Evolutionary conservation across 495 filamentous ascomycete species (phyloP).

Genomic region (Tuber calosporum): DNA sequence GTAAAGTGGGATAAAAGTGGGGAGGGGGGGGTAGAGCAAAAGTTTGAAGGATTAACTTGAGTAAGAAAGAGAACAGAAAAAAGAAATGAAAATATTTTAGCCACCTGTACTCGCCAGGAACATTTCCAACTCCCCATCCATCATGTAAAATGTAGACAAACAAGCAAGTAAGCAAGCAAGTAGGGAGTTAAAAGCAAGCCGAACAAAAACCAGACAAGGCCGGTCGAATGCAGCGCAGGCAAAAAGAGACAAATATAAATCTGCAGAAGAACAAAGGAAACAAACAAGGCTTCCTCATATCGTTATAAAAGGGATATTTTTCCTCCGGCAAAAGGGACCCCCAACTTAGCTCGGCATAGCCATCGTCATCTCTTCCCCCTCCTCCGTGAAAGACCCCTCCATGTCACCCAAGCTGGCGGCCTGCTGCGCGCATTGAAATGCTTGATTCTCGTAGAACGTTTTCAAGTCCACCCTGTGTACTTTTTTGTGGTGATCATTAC

Average conservation of each 20-base stretch:
- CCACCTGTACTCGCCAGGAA: background rate
- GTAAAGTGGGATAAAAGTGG: background rate
- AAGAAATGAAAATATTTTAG: background rate
- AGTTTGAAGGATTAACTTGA: background rate
- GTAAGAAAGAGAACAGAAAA: background rate
- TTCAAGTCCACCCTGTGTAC: background rate
- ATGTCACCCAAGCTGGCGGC: background rate
- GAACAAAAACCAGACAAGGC: background rate
- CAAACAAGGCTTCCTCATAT: background rate
- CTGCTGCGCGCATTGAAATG: background rate
- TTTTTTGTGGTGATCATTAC: background rate
- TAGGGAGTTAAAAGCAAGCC: background rate
- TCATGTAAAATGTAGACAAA: background rate
- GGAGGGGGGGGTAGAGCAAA: background rate
- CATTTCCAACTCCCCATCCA: background rate
- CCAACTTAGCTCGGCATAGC: background rate
- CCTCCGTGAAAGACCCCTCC: background rate
- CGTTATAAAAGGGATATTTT: background rate
- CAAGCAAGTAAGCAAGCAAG: background rate
- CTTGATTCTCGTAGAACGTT: background rate
- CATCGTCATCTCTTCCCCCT: background rate
- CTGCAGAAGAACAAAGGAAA: no score
- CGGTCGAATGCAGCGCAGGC: background rate
- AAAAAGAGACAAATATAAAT: background rate
- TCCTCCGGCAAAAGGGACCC: background rate